These are phyloP conservation scores for Colletotrichum sp. DNA, from an alignment of 2,329 filamentous ascomycete genomes.

Conservation along the genomic window DNA sequence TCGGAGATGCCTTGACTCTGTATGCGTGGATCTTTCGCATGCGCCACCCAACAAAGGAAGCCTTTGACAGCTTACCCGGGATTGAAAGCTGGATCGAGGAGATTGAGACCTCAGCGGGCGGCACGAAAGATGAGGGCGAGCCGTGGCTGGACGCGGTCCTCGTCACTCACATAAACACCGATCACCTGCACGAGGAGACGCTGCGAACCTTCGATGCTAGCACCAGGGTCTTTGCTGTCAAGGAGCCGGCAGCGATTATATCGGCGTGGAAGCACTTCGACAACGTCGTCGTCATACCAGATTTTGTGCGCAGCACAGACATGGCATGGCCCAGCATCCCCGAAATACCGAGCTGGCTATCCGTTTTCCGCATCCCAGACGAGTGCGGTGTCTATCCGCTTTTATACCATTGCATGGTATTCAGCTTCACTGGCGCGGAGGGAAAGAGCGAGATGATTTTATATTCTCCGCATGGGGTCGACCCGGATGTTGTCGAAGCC, in stretches of 20 bases:
- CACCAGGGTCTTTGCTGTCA: neutral
- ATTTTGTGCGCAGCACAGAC: neutral
- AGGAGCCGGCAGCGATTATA: neutral
- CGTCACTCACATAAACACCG: neutral
- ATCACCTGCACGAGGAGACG: neutral
- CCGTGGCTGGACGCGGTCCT: neutral
- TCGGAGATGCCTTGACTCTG: constrained; percentile 17
- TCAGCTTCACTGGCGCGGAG: neutral
- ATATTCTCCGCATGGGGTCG: neutral
- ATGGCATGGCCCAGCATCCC: neutral
- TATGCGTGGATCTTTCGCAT: neutral
- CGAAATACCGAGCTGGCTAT: neutral
- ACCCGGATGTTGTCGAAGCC: neutral
- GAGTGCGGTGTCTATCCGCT: neutral
- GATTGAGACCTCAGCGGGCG: neutral
- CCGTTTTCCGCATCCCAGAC: neutral
- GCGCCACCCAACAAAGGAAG: neutral
- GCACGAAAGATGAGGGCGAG: neutral
- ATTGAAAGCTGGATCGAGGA: neutral
- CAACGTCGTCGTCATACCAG: neutral
- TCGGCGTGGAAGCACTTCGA: neutral
- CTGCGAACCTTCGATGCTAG: neutral
- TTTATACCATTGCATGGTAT: neutral
- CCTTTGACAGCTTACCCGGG: neutral
- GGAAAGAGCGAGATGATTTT: neutral